Evolutionary conservation across 2,329 filamentous ascomycete genomes (phyloP).

Genomic region (Colletotrichum sp.): DNA sequence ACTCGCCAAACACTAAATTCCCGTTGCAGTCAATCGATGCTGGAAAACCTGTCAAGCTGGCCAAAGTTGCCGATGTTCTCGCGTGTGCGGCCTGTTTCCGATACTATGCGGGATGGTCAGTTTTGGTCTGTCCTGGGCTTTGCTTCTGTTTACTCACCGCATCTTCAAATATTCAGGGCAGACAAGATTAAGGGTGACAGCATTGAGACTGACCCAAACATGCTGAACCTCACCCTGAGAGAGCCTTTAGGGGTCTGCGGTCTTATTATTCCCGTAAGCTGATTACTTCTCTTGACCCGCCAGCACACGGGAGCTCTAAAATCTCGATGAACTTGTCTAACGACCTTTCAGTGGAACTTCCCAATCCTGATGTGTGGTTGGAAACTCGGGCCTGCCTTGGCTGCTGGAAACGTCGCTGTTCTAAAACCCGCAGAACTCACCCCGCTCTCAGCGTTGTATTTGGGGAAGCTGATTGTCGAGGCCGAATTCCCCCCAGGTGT

Average conservation of each 20-base stretch:
- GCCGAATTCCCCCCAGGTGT: background rate
- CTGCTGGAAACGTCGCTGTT: background rate
- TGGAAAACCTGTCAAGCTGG: background rate
- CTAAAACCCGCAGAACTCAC: background rate
- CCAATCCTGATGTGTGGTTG: background rate
- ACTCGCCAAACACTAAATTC: background rate
- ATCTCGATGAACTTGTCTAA: background rate
- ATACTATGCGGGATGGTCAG: background rate
- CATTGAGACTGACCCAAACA: background rate
- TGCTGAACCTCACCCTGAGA: background rate
- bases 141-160: background rate
- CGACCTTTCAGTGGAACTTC: background rate
- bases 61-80: background rate
- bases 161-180: background rate
- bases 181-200: background rate
- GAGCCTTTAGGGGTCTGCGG: background rate
- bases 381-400: background rate
- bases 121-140: background rate
- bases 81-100: background rate
- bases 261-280: background rate
- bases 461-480: background rate
- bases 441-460: background rate
- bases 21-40: background rate
- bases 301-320: background rate
- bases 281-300: background rate